phyloP scores from a whole-genome alignment of 768 basidiomycete genomes.

The Calocera cornea region DNA sequence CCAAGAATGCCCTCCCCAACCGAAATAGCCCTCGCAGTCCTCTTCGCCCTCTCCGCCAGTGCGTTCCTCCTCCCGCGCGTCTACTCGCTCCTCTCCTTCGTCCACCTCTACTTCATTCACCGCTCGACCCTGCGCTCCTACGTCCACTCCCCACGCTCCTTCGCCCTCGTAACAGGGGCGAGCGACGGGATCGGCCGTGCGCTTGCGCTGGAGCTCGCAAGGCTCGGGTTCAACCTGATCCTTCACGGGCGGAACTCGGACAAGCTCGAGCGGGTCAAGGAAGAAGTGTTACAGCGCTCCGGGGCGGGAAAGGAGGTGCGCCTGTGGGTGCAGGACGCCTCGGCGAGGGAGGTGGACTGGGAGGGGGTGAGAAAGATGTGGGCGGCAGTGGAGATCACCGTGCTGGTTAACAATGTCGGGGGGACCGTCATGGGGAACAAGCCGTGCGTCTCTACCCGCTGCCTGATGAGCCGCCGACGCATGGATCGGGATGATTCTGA shows the following conservation, averaged over 20 bases:
- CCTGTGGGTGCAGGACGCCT: neutral
- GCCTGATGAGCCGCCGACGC: no score
- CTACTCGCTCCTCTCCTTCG: neutral
- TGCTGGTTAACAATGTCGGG: constrained; percentile 8
- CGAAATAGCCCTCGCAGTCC: neutral
- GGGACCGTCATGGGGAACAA: neutral
- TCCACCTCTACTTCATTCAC: neutral
- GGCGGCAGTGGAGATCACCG: constrained; percentile 8
- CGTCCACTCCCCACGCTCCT: neutral
- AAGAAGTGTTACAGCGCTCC: neutral
- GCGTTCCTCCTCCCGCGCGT: neutral
- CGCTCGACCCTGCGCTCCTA: neutral
- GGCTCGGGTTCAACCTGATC: constrained; percentile 11
- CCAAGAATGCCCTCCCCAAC: neutral
- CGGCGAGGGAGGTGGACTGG: neutral
- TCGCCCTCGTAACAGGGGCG: constrained; percentile 10
- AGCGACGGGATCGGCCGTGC: constrained; percentile 13
- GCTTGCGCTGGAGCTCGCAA: constrained; percentile 9
- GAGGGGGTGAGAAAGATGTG: neutral
- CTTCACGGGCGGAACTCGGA: constrained; percentile 11
- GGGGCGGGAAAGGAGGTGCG: neutral
- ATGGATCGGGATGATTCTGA: no score
- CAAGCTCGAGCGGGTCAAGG: constrained; percentile 5
- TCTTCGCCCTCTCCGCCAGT: neutral
- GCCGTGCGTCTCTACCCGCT: neutral